Evolutionary conservation across 1,139 yeast genomes (phyloP), one percentile per base, ranked within the genome.

Genomic region (Yamadazyma membranifaciens): DNA sequence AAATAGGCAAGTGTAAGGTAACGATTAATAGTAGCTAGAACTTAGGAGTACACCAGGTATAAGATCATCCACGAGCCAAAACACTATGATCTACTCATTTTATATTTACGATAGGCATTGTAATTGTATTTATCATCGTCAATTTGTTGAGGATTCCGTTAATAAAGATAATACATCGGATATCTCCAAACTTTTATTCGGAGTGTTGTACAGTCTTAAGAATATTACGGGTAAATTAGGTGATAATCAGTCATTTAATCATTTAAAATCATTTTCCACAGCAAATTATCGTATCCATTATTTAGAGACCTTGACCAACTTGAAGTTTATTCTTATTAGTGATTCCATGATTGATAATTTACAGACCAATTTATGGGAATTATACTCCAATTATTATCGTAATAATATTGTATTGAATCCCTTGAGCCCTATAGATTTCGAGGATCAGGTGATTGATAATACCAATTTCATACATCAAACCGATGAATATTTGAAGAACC

Each of bases 31-130:
- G 4, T 31, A 28, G 31, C 31, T n/a, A n/a, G n/a, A n/a, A n/a
- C n/a, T n/a, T n/a, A n/a, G n/a, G n/a, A n/a, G n/a, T n/a, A n/a
- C n/a, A n/a, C n/a, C n/a, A n/a, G n/a, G n/a, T n/a, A n/a, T n/a
- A n/a, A n/a, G n/a, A n/a, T n/a, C n/a, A n/a, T n/a, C n/a, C n/a
- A n/a, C n/a, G n/a, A n/a, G n/a, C n/a, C n/a, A n/a, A n/a, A n/a
- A n/a, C n/a, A n/a, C n/a, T n/a, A n/a, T 35, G 6, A 29, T 51
- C 33, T 83, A 83, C 62, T 85, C 96, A 7, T 85, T 89, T 59
- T 86, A 89, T 82, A 78, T 91, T 41, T 91, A 84, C 58, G 96
- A 91, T 58, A 77, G 94, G 56, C 97, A 91, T 59, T 87, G 95
- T 64, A 81, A 80, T 50, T 86, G 95, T 55, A 78, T 86, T 31